A percentile compares a stretch with the other conserved stretches of the same genome.
Conservation (phyloP, 2,329 filamentous ascomycete species). For the Ceratocystis smalleyi region DNA sequence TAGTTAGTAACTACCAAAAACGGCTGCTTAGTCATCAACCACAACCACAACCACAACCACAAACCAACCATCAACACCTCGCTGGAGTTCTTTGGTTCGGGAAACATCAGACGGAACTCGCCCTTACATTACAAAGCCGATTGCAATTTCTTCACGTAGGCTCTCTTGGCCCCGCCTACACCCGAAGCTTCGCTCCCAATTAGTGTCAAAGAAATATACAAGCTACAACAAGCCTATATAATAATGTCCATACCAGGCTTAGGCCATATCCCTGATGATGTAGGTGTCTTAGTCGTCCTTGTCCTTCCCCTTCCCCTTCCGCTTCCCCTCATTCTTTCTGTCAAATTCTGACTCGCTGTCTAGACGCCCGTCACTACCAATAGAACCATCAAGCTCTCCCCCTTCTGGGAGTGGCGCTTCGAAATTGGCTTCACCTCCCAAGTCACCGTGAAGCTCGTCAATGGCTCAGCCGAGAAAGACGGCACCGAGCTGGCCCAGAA, state of each 20-base stretch:
- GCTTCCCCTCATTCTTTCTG: neutral
- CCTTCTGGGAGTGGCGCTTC: conserved; percentile 65
- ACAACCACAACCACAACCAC: neutral
- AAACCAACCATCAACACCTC: neutral
- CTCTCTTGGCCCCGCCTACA: neutral
- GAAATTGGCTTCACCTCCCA: conserved; percentile 40
- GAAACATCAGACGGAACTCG: neutral
- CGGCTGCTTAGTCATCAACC: conserved; percentile 1
- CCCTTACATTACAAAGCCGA: no score
- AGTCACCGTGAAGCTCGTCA: conserved; percentile 45
- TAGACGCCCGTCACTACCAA: conserved; percentile 22
- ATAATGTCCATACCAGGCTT: conserved; percentile 60
- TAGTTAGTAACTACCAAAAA: neutral
- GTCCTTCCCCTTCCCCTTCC: conserved; percentile 19
- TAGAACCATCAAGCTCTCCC: conserved; percentile 38
- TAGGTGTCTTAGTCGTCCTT: conserved; percentile 25
- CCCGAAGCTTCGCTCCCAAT: neutral
- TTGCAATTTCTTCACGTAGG: no score
- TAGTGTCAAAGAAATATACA: neutral
- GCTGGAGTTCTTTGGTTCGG: neutral
- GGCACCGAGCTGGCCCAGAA: conserved; percentile 80
- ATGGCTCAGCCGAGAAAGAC: conserved; percentile 81
- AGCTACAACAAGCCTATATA: neutral
- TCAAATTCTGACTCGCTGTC: no score
- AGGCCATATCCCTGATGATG: conserved; percentile 49